phyloP scores from a whole-genome alignment of 345 rosid species.

The Populus ilicifolia region DNA sequence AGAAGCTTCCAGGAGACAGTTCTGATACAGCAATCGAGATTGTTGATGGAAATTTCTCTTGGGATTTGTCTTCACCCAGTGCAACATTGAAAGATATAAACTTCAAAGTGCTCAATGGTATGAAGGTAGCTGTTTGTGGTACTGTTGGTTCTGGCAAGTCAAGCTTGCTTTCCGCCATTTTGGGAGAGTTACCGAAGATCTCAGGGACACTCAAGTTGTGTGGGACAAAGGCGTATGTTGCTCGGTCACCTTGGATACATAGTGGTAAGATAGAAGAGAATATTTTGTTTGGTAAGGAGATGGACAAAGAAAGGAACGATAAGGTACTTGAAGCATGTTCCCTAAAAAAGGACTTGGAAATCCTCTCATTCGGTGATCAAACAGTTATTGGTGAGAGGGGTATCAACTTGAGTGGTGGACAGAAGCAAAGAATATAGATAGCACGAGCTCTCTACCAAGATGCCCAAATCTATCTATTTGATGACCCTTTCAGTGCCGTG shows the following conservation, averaged over 20 bases:
- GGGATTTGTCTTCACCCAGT: too few species aligned
- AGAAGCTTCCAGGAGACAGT: too few species aligned
- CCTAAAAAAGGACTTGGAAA: too few species aligned
- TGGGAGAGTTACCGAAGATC: conserved; percentile 64
- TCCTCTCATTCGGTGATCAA: too few species aligned
- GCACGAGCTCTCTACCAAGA: conserved; percentile 88
- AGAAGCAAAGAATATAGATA: conserved; percentile 39
- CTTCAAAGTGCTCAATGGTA: not conserved
- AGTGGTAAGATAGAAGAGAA: conserved; percentile 78
- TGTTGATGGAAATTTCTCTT: too few species aligned
- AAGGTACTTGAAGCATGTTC: conserved; percentile 35
- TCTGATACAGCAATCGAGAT: too few species aligned
- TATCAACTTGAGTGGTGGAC: too few species aligned
- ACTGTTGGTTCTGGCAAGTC: conserved; percentile 82
- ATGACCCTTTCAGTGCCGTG: conserved; percentile 90
- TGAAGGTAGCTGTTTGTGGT: conserved; percentile 77
- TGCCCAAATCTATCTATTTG: conserved; percentile 76
- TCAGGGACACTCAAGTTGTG: conserved; percentile 56
- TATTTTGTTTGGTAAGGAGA: conserved; percentile 67
- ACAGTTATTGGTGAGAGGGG: too few species aligned
- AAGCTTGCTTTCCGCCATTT: conserved; percentile 61
- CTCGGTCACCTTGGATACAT: conserved; percentile 92
- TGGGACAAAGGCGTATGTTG: conserved; percentile 71
- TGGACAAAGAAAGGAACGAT: conserved; percentile 63
- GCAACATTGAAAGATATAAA: too few species aligned